These are phyloP conservation scores for Kockiozyma suomiensis DNA, from an alignment of 805 yeast genomes.

Conservation along the genomic window DNA sequence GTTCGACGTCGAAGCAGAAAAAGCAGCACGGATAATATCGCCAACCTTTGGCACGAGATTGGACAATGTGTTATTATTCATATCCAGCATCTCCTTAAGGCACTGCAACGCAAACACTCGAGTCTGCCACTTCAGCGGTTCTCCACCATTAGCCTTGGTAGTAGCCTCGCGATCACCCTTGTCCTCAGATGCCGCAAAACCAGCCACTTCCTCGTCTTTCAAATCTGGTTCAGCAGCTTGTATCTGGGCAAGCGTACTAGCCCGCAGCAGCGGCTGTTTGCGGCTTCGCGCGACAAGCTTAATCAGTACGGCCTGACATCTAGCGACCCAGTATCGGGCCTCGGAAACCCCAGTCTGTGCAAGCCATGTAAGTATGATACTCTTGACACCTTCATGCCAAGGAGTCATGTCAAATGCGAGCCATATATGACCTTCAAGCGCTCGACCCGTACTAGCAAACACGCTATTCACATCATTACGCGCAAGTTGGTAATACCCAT, in stretches of 20 bases:
- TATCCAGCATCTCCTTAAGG: conserved; percentile 39
- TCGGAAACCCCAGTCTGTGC: conserved; percentile 51
- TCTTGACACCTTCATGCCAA: conserved; percentile 48
- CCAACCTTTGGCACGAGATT: conserved; percentile 42
- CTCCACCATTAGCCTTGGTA: conserved; percentile 37
- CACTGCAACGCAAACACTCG: conserved; percentile 46
- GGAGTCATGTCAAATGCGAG: conserved; percentile 54
- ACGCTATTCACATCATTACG: conserved; percentile 55
- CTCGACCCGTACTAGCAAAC: conserved; percentile 46
- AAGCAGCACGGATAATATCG: conserved; percentile 76
- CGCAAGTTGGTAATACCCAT: conserved; percentile 60
- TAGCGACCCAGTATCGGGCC: conserved; percentile 57
- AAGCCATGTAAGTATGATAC: conserved; percentile 62
- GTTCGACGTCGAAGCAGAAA: conserved; percentile 76
- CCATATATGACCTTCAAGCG: conserved; percentile 63
- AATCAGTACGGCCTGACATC: conserved; percentile 51
- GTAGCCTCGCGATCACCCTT: conserved; percentile 30
- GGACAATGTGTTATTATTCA: conserved; percentile 26
- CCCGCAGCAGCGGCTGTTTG: conserved; percentile 43
- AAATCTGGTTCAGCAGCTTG: conserved; percentile 45
- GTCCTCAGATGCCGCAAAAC: conserved; percentile 42
- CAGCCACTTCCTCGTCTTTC: conserved; percentile 53
- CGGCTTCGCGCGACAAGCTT: conserved; percentile 24
- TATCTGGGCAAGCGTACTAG: conserved; percentile 42
- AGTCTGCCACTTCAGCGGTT: conserved; percentile 50